Percentiles rank a stretch among this genome's conserved stretches.
These are phyloP conservation scores for Xerocomus nothofagi DNA, from an alignment of 1,284 basidiomycete species.

Conservation along the genomic window DNA sequence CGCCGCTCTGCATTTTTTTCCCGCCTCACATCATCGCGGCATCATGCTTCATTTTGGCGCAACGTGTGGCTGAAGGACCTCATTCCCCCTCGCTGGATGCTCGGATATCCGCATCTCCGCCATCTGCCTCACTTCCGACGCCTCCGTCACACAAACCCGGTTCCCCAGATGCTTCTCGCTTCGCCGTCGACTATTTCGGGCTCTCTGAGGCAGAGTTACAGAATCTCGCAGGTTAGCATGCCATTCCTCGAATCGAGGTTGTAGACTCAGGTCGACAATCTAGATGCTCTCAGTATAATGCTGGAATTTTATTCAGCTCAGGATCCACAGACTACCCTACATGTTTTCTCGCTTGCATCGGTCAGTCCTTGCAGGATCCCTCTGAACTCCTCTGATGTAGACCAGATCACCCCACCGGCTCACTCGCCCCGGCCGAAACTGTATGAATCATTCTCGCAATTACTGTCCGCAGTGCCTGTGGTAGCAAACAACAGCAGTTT, in stretches of 20 bases:
- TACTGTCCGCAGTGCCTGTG: constrained; percentile 27
- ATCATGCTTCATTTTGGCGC: constrained; percentile 73
- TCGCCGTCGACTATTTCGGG: constrained; percentile 63
- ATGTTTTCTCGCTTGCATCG: constrained; percentile 50
- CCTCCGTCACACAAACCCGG: constrained; percentile 73
- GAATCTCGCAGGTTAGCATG: constrained; percentile 56
- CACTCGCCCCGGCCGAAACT: constrained; percentile 24
- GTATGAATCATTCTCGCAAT: constrained; percentile 34
- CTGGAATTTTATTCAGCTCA: constrained; percentile 73
- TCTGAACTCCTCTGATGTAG: constrained; percentile 5
- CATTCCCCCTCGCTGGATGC: constrained; percentile 71
- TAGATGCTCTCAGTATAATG: constrained; percentile 64
- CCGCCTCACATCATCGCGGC: constrained; percentile 67
- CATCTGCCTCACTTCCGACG: constrained; percentile 65
- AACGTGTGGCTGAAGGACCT: constrained; percentile 66
- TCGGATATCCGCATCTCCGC: constrained; percentile 59
- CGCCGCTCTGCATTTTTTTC: constrained; percentile 71
- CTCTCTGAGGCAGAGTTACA: constrained; percentile 58
- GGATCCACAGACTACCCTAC: constrained; percentile 46
- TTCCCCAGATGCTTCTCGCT: constrained; percentile 67
- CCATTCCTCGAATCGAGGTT: constrained; percentile 7
- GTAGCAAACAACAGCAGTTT: constrained; percentile 42
- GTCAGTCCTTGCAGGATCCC: constrained; percentile 40
- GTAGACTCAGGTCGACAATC: constrained; percentile 5
- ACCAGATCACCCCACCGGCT: constrained; percentile 32